Base-by-base conservation (phyloP, 208 protist species). In the Leishmania braziliensis region DNA sequence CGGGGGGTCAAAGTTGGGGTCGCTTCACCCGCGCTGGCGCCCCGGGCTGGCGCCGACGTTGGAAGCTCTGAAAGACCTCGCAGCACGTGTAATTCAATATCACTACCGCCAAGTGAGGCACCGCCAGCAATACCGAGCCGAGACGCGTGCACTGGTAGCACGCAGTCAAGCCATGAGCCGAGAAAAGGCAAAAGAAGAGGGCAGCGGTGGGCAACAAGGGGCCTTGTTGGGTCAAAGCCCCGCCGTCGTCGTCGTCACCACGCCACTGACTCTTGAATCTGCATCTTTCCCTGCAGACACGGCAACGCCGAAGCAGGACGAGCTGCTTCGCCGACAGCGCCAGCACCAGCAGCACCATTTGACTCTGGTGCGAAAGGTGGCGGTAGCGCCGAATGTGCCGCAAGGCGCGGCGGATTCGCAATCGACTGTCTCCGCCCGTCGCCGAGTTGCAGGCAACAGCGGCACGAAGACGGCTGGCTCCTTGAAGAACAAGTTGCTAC, bases 71-170 rank as follows among this genome's bases (percentile, higher is more conserved):
- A 82, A 89, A 71, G 89, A 95, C 5, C 82, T 88, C 72, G 90
- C 93, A 0, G 93, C 91, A 1, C 88, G 84, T 29, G 78, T 95
- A 36, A 93, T 97, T 78, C 93, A 97, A 79, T 80, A 90, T 54
- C 85, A 81, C 51, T 97, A 83, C 77, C 85, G 88, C 29, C 56
- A 72, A 5, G 89, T 88, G 54, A 75, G 50, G 46, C 50, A 79
- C 46, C 80, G 84, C 3, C 92, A 87, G 53, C 81, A 65, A 29
- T 91, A 81, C 76, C 71, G 58, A 18, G 77, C 79, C 12, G 88
- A 80, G 60, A 91, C 86, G 43, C 80, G 74, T 0, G 77, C 79
- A 29, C 60, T 90, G 12, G 58, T 87, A 43, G 43, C 70, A 2
- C 78, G 65, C 1, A 73, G 82, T 23, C 79, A 87, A 69, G 69